Evolutionary conservation across 768 basidiomycete genomes (phyloP), one percentile per base, ranked within the genome.

Genomic region (Pulveroboletus frians): DNA sequence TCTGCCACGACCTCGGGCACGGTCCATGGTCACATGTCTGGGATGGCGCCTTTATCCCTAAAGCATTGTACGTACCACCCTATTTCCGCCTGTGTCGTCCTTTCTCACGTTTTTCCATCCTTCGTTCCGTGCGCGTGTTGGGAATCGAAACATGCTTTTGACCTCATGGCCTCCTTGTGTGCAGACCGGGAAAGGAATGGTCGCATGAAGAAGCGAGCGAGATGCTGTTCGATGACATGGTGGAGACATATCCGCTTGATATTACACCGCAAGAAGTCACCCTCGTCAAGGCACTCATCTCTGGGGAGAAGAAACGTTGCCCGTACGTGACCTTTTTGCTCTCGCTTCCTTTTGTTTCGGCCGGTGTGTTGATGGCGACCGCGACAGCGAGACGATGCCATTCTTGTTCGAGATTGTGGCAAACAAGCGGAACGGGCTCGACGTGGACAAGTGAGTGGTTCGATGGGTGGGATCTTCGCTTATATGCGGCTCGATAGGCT

Each of bases 21-120:
- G 90, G 90, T 0, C 89, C 89, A 0, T 91, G 85, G 82, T 85
- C 81, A 50, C 90, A 92, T 63, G 83, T 92, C 8, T 92, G 86
- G 84, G 89, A 92, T 54, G 68, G 70, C 7, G 59, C 72, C 45
- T 90, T 88, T 64, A 88, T 92, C 44, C 87, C 87, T 1, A 49
- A 58, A 4, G 81, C 79, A 1, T 53, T 80, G 88, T 88, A 58
- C 57, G 79, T 73, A 26, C 4, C 23, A 26, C 23, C 23, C n/a
- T 17, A 1, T 7, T 20, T 17, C 4, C 13, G 2, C 11, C 31
- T 31, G 8, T 39, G 7, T 21, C 11, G 10, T 3, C 35, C n/a
- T 2, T n/a, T 21, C 21, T 23, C 8, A 36, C 31, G 20, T 41
- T 41, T 6, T 40, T 2, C 1, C 5, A 26, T 26, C 23, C 23